Percentiles rank a stretch among this genome's conserved stretches.
Evolutionary conservation across 1,284 basidiomycete genomes (phyloP).

Genomic region (Ustilago curta): DNA sequence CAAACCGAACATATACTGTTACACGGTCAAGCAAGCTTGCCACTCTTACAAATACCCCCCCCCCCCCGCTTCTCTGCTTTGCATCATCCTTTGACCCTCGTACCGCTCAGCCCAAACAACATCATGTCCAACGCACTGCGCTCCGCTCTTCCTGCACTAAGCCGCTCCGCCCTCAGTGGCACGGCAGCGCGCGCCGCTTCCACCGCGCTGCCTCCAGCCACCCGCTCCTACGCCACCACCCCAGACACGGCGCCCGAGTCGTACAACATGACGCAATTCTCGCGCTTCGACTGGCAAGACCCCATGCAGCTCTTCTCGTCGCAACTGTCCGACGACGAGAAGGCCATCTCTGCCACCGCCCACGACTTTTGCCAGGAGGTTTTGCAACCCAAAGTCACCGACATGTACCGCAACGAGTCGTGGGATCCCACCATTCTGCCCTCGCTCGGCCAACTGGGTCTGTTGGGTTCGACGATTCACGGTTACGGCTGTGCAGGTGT

Average conservation of each 20-base stretch:
- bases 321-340: slow-evolving; percentile 87
- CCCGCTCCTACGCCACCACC: slow-evolving; percentile 38
- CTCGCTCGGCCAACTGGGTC: slow-evolving; percentile 92
- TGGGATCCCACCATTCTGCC: slow-evolving; percentile 83
- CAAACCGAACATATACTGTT: too few relatives aligned
- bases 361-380: slow-evolving; percentile 86
- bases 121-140: slow-evolving; percentile 50
- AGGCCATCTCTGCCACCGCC: slow-evolving; percentile 86
- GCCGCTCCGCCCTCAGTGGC: slow-evolving; percentile 14
- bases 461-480: slow-evolving; percentile 89
- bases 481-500: slow-evolving; percentile 97
- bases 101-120: not conserved
- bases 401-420: slow-evolving; percentile 87
- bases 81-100: not conserved
- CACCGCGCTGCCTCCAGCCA: not conserved
- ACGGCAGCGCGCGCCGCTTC: slow-evolving; percentile 3
- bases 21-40: too few relatives aligned
- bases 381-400: slow-evolving; percentile 83
- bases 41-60: not conserved
- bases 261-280: slow-evolving; percentile 70
- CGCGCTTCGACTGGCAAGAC: slow-evolving; percentile 79
- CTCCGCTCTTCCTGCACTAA: slow-evolving; percentile 32
- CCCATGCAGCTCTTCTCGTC: slow-evolving; percentile 44
- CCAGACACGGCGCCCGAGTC: slow-evolving; percentile 39
- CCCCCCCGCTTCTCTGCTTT: too few relatives aligned